Base-by-base conservation (phyloP, 768 basidiomycete species). In the Lentinula guzmanii region DNA sequence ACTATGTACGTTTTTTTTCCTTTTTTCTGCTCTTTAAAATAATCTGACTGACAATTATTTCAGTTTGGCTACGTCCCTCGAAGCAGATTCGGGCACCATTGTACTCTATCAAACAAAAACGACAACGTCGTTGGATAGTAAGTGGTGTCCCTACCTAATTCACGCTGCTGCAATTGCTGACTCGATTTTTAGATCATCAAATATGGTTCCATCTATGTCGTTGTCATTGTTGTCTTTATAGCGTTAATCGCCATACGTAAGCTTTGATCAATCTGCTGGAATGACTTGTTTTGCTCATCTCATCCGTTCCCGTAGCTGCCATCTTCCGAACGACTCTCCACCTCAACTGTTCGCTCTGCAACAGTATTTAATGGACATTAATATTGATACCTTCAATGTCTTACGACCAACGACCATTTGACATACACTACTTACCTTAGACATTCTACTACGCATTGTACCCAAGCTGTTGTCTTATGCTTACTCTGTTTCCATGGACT, bases 11-110 rank as follows among this genome's bases (percentile, higher is more conserved):
- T 79, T n/a, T 42, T n/a, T n/a, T 61, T 56, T 52, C 34, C 90
- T 79, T n/a, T 42, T 61, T 56, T 52, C 34, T 56, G n/a, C 50
- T 48, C 10, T 39, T 37, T 50, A 7, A 2, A 16, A 48, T 18
- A 31, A 15, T 8, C 5, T 9, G 21, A 21, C 50, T 60, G 35
- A 60, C 18, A 10, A 16, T 24, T 16, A 28, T 55, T 57, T 10
- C 66, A 93, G 91, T 98, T 82, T 98, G 97, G 96, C 78, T 98
- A 52, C 86, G 91, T 24, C 94, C 93, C 21, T 95, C 93, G 58
- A 93, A 93, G 71, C 94, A 95, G 75, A 96, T 96, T 65, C 90
- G 92, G 51, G 87, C 95, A 2, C 94, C 95, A 0, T 77, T 98
- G 67, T 98, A 92, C 74, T 90, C 89, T 52, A 81, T 92, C 71